A percentile compares a stretch with the other conserved stretches of the same genome.
Evolutionary conservation across 1,139 yeast genomes (phyloP).

Genomic region (Candida sp.): DNA sequence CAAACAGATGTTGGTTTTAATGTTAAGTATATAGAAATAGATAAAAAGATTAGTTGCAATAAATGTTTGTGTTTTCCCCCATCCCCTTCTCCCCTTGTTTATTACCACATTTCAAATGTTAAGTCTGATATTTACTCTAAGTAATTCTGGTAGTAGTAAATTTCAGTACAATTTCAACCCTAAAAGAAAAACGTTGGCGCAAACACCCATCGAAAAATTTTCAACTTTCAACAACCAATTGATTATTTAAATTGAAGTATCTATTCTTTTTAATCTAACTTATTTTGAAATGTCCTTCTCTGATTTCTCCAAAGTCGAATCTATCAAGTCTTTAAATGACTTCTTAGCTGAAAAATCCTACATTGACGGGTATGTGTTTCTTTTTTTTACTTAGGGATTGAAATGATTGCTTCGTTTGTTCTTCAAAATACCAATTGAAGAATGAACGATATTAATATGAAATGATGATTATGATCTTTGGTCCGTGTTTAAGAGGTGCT

Average conservation of each 20-base stretch:
- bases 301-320: slow-evolving; percentile 76
- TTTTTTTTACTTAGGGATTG: slow-evolving; percentile 1
- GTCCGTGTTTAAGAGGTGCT: slow-evolving; percentile 97
- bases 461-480: slow-evolving; percentile 76
- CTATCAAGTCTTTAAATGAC: slow-evolving; percentile 82
- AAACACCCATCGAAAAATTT: slow-evolving; percentile 2
- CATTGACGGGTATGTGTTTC: slow-evolving; percentile 77
- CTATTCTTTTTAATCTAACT: slow-evolving; percentile 1
- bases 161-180: slow-evolving; percentile 2
- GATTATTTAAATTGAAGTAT: background rate
- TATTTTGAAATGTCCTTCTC: slow-evolving; percentile 59
- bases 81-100: too few species aligned
- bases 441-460: slow-evolving; percentile 3
- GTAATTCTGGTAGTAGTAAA: too few species aligned
- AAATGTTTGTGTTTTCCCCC: background rate
- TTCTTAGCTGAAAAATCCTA: slow-evolving; percentile 90
- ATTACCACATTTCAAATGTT: too few species aligned
- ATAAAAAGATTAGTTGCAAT: background rate
- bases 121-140: too few species aligned
- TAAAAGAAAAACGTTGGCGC: slow-evolving; percentile 1
- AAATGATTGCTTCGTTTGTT: background rate
- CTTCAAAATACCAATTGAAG: background rate
- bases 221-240: background rate
- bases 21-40: background rate
- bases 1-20: background rate